A percentile compares a stretch with the other conserved stretches of the same genome.
Conservation (phyloP, 1,284 basidiomycete species). For the Rhodofomes roseus region DNA sequence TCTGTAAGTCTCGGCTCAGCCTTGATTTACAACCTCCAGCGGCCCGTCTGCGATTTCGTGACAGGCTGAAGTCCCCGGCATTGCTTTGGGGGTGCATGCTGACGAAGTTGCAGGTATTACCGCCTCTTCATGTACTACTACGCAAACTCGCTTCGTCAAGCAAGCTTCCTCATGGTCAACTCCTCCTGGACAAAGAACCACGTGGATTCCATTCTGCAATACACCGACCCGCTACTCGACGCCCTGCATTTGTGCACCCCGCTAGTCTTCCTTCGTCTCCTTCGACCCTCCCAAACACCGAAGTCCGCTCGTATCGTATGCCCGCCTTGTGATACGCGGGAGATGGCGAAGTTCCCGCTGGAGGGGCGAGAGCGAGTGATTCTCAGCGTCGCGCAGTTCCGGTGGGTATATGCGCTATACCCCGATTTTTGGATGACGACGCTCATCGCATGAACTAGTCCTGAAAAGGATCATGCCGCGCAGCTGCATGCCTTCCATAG, state of each 20-base stretch:
- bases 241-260: constrained; percentile 33
- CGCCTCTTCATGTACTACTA: constrained; percentile 85
- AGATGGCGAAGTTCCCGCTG: constrained; percentile 65
- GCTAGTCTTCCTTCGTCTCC: constrained; percentile 24
- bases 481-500: constrained; percentile 74
- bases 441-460: constrained; percentile 40
- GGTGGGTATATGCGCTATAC: constrained; percentile 42
- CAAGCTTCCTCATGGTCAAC: constrained; percentile 88
- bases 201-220: constrained; percentile 68
- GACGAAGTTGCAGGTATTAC: constrained; percentile 71
- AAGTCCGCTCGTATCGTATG: constrained; percentile 62
- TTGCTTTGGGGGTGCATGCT: no score
- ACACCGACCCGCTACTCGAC: constrained; percentile 46
- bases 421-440: neutral
- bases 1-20: constrained; percentile 45
- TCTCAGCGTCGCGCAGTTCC: constrained; percentile 88
- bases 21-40: neutral
- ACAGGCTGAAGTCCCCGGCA: no score
- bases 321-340: constrained; percentile 88
- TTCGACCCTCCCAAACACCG: constrained; percentile 17
- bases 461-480: constrained; percentile 91
- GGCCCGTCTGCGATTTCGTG: neutral
- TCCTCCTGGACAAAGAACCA: constrained; percentile 94
- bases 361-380: constrained; percentile 63
- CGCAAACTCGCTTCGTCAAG: constrained; percentile 67